Evolutionary conservation across 1,284 basidiomycete species (phyloP).

Genomic region (Trichosporon sp.): DNA sequence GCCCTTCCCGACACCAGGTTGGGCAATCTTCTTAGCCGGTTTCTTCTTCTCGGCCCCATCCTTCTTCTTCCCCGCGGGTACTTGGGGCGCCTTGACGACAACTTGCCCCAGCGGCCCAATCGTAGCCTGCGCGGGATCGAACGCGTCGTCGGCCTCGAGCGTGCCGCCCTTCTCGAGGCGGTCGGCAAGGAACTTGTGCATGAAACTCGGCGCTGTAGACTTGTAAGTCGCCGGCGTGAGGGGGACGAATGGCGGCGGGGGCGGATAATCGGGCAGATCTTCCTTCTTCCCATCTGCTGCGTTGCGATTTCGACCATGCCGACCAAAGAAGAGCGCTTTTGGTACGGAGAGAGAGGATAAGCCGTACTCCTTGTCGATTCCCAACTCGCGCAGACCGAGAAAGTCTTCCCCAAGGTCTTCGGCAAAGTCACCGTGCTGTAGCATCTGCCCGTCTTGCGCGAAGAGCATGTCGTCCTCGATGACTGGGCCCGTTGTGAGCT

Average conservation of each 20-base stretch:
- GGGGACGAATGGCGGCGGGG: slow-evolving; percentile 71
- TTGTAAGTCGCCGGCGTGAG: slow-evolving; percentile 62
- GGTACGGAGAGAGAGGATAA: slow-evolving; percentile 72
- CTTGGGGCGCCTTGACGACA: slow-evolving; percentile 25
- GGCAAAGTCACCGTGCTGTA: slow-evolving; percentile 73
- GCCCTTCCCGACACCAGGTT: slow-evolving; percentile 43
- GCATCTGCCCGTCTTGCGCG: slow-evolving; percentile 68
- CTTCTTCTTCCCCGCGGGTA: slow-evolving; percentile 16
- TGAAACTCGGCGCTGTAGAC: slow-evolving; percentile 70
- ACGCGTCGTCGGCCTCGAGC: slow-evolving; percentile 34
- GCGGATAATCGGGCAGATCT: slow-evolving; percentile 69
- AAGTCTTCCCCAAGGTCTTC: slow-evolving; percentile 88
- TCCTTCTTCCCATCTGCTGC: slow-evolving; percentile 43
- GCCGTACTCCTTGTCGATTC: slow-evolving; percentile 83
- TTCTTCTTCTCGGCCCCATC: slow-evolving; percentile 29
- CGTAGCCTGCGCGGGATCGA: slow-evolving; percentile 35
- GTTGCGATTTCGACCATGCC: slow-evolving; percentile 45
- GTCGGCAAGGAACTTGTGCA: slow-evolving; percentile 66
- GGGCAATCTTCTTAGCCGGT: slow-evolving; percentile 31
- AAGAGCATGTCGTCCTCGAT: slow-evolving; percentile 68
- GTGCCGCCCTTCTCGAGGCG: slow-evolving; percentile 51
- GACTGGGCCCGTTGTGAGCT: slow-evolving; percentile 55
- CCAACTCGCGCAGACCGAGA: slow-evolving; percentile 78
- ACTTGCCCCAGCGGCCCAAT: slow-evolving; percentile 46
- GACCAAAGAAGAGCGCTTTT: slow-evolving; percentile 68